Base-by-base conservation (phyloP, 305 asterid species). In the Fraxinus paxiana region DNA sequence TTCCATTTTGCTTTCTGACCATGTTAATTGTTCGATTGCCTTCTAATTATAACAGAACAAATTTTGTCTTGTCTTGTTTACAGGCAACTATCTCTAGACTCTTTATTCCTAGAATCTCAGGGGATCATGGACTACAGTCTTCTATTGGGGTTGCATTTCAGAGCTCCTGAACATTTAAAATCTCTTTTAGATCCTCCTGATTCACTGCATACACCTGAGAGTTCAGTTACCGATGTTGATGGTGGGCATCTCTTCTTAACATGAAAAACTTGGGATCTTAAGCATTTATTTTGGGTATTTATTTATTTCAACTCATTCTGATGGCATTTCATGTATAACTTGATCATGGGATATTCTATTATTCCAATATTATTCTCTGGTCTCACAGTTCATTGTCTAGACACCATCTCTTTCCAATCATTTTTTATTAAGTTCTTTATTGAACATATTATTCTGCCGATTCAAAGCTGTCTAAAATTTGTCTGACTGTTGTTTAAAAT, bases 121-220 rank as follows among this genome's bases (percentile, higher is more conserved):
- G 86, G 85, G 17, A 94, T 96, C 84, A 93, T 94, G 80, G 99
- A 93, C 85, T 94, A 96, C 82, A 94, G 98, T 88, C 99, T 96
- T 87, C 92, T 96, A 56, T 79, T 96, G 86, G 99, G 99, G 48
- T 80, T 94, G 90, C 99, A 96, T 89, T 93, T 96, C 88, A 88
- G 98, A 86, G 99, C 99, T 80, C 99, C 99, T 61, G 97, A 96
- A 84, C 92, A 96, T 92, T 90, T 94, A 51, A 90, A 82, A 59
- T 85, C 93, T 37, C 84, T 90, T 28, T 78, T 88, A 80, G 94
- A 92, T 84, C 87, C 92, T 65, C 90, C 97, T 37, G 92, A 88
- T 79, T 79, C 94, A 8, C 81, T 77, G 74, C 83, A 87, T 65
- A 84, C 83, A 65, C 83, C 85, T 65, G 92, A 86, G 84, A 84